Conservation (phyloP, 352 stramenopile species). For the Globisporangium spinosum region DNA sequence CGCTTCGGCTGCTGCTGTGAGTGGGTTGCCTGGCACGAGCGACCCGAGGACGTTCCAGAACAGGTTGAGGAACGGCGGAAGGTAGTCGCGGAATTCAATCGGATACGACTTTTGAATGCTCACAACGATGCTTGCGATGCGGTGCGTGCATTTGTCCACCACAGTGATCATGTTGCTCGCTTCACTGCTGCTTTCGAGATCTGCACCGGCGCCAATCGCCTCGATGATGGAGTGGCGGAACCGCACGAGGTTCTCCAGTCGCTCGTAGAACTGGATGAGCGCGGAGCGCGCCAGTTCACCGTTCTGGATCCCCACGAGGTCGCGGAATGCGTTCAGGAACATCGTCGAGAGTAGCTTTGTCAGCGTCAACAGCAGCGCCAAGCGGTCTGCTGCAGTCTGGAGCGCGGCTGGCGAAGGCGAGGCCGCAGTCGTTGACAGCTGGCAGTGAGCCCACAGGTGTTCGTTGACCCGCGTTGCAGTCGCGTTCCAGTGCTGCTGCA, state of each 20-base stretch:
- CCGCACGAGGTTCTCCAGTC: constrained; percentile 55
- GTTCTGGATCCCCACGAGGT: constrained; percentile 49
- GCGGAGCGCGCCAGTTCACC: constrained; percentile 52
- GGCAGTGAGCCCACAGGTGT: constrained; percentile 26
- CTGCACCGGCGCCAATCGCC: not conserved
- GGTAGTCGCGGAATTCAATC: constrained; percentile 80
- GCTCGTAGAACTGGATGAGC: constrained; percentile 68
- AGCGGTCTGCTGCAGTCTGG: constrained; percentile 19
- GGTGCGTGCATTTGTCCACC: constrained; percentile 66
- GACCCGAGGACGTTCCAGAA: constrained; percentile 59
- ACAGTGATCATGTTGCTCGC: constrained; percentile 3
- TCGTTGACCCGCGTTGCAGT: constrained; percentile 29
- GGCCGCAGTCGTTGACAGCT: constrained; percentile 9
- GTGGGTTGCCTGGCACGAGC: constrained; percentile 18
- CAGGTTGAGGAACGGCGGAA: constrained; percentile 56
- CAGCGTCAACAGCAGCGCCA: constrained; percentile 40
- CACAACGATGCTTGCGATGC: constrained; percentile 61
- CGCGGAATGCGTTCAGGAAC: constrained; percentile 67
- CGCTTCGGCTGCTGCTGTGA: constrained; percentile 9
- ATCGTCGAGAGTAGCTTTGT: constrained; percentile 72
- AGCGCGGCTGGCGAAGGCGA: constrained; percentile 18
- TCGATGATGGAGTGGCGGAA: constrained; percentile 28
- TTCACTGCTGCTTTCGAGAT: not conserved
- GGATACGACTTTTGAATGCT: constrained; percentile 74
- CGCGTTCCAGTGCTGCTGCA: constrained; percentile 60